A percentile compares a stretch with the other conserved stretches of the same genome.
Conservation (phyloP, 768 basidiomycete species). For the Termitomyces sp. region DNA sequence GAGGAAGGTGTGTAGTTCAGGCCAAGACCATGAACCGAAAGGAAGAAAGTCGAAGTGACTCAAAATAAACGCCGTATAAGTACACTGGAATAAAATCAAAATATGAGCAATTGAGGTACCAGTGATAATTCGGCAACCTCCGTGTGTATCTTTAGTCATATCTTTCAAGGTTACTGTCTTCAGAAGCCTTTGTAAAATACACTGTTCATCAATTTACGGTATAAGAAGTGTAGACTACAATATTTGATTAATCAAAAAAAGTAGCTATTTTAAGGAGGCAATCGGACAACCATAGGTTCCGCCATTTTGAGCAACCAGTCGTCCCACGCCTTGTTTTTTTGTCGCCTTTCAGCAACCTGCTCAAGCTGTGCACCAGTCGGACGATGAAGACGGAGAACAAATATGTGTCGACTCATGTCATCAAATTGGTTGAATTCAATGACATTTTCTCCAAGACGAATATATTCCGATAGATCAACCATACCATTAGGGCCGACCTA, state of each 20-base stretch:
- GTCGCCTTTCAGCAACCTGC: conserved; percentile 21
- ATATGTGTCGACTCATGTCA: conserved; percentile 38
- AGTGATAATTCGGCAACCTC: background rate
- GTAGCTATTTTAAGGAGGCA: background rate
- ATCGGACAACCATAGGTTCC: conserved; percentile 24
- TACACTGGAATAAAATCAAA: background rate
- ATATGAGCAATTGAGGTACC: background rate
- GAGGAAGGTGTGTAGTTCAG: background rate
- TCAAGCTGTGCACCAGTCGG: conserved; percentile 43
- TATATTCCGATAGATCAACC: conserved; percentile 46
- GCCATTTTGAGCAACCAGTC: conserved; percentile 30
- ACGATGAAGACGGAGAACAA: conserved; percentile 43
- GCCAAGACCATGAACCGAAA: background rate
- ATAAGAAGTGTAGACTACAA: background rate
- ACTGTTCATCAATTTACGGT: background rate
- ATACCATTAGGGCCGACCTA: conserved; percentile 43
- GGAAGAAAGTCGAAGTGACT: background rate
- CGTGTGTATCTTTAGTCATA: background rate
- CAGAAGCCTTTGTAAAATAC: background rate
- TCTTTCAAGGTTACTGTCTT: no score
- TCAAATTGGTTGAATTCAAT: conserved; percentile 36
- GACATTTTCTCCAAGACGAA: conserved; percentile 34
- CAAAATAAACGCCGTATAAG: background rate
- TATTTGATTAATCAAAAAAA: background rate
- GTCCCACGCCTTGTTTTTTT: conserved; percentile 35